Percentiles rank a stretch among this genome's conserved stretches.
Conservation (phyloP, 1,284 basidiomycete species). For the Polyporus tsugae region DNA sequence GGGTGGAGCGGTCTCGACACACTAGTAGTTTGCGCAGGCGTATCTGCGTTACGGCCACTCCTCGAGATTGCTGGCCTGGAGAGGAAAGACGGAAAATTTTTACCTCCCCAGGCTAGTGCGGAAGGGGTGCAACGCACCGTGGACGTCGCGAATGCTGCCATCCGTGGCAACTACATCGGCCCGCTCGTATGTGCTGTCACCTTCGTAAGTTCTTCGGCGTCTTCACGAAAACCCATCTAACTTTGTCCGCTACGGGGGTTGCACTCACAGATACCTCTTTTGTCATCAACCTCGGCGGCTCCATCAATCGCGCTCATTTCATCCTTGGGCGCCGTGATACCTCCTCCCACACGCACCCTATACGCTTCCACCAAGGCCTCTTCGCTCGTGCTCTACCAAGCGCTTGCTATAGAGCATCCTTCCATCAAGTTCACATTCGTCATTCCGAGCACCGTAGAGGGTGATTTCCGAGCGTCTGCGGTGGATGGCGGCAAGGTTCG, state of each 20-base stretch:
- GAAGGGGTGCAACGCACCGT: constrained; percentile 62
- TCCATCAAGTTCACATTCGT: constrained; percentile 63
- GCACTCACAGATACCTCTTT: constrained; percentile 73
- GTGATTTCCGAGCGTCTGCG: constrained; percentile 82
- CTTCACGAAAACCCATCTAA: neutral
- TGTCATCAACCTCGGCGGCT: constrained; percentile 70
- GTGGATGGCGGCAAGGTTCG: constrained; percentile 66
- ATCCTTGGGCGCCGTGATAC: constrained; percentile 81
- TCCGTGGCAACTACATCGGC: constrained; percentile 70
- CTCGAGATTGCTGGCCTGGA: constrained; percentile 76
- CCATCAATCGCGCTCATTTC: constrained; percentile 86
- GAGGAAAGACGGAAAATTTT: constrained; percentile 44
- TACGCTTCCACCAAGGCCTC: constrained; percentile 90
- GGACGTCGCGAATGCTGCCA: constrained; percentile 61
- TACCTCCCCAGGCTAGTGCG: constrained; percentile 48
- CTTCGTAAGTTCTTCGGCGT: constrained; percentile 57
- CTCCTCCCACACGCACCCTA: constrained; percentile 86
- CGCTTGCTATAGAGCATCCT: constrained; percentile 83
- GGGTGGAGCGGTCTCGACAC: constrained; percentile 89
- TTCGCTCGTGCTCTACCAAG: constrained; percentile 80
- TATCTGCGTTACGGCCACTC: constrained; percentile 84
- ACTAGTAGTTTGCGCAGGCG: constrained; percentile 84
- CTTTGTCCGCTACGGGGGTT: neutral
- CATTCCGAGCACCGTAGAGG: constrained; percentile 74
- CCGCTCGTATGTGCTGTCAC: constrained; percentile 70